phyloP scores from a whole-genome alignment of 805 yeast genomes.

The Wickerhamiella shivajii region DNA sequence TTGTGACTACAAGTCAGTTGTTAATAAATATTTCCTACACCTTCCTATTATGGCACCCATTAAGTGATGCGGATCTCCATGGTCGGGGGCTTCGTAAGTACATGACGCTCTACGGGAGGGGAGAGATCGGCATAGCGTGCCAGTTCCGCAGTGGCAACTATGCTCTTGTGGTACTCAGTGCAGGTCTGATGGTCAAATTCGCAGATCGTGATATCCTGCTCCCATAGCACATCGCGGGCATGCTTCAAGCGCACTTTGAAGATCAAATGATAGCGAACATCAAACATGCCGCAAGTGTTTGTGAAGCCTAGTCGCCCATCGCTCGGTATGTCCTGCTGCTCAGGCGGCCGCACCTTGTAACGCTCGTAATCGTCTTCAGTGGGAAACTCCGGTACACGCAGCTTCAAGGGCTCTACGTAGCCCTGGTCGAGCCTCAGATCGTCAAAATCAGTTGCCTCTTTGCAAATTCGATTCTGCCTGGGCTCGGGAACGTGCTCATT shows the following conservation, averaged over 20 bases:
- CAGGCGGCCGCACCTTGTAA: constrained; percentile 5
- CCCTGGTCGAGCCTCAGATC: constrained; percentile 18
- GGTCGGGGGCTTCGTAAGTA: constrained; percentile 1
- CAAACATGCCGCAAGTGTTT: constrained; percentile 24
- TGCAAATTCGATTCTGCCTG: constrained; percentile 21
- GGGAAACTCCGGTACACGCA: constrained; percentile 5
- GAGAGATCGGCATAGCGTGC: constrained; percentile 11
- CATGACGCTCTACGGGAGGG: constrained; percentile 2
- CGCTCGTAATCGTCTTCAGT: constrained; percentile 1
- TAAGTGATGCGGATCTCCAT: constrained; percentile 1
- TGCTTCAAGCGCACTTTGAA: constrained; percentile 26
- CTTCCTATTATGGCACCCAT: too few relatives aligned
- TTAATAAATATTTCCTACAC: too few relatives aligned
- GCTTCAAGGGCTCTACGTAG: constrained; percentile 10
- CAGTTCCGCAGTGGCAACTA: constrained; percentile 23
- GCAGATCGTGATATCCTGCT: constrained; percentile 23
- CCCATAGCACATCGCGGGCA: constrained; percentile 26
- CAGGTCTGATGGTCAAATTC: constrained; percentile 27
- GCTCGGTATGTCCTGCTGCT: constrained; percentile 21
- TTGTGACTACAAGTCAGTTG: too few relatives aligned
- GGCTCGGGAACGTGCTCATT: constrained; percentile 22
- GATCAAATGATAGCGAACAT: constrained; percentile 22
- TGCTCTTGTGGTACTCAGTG: constrained; percentile 22
- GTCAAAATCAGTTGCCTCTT: constrained; percentile 18
- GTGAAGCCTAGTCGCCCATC: constrained; percentile 25